phyloP scores from a whole-genome alignment of 148 eudicot species.

The Silene uniflora region DNA sequence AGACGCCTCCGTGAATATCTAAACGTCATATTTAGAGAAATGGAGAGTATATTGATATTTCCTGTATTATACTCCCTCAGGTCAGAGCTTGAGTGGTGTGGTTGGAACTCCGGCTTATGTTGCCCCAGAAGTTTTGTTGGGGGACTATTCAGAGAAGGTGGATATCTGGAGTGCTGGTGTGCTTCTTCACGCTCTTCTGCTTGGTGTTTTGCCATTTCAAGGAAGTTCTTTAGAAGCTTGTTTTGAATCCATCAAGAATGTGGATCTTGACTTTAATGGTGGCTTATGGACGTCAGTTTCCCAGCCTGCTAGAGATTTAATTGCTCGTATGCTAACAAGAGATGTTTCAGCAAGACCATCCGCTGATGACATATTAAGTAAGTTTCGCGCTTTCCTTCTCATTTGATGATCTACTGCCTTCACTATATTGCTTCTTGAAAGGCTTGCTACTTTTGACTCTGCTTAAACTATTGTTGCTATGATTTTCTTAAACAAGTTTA shows the following conservation, averaged over 20 bases:
- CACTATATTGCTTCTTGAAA: background rate
- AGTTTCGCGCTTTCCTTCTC: conserved; percentile 21
- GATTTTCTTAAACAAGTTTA: background rate
- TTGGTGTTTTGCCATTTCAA: conserved; percentile 47
- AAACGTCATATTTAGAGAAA: background rate
- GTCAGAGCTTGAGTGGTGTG: conserved; percentile 47
- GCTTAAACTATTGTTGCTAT: background rate
- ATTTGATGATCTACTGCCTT: background rate
- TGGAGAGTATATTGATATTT: background rate
- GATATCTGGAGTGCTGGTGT: conserved; percentile 64
- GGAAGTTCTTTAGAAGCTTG: conserved; percentile 42
- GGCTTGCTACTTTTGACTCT: background rate
- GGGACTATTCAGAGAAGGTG: conserved; percentile 51
- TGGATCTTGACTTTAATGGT: conserved; percentile 35
- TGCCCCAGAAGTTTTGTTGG: conserved; percentile 52
- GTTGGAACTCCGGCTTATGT: conserved; percentile 61
- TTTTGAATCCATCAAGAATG: conserved; percentile 49
- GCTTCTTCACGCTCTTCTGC: conserved; percentile 43
- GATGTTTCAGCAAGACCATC: conserved; percentile 42
- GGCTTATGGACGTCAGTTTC: conserved; percentile 42
- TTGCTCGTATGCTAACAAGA: conserved; percentile 49
- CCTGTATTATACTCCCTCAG: conserved; percentile 24
- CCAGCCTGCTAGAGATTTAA: conserved; percentile 47
- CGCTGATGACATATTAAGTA: conserved; percentile 49
- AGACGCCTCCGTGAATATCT: background rate